Evolutionary conservation across 176 grass and related monocot genomes (phyloP).

Genomic region (Avena insularis): DNA sequence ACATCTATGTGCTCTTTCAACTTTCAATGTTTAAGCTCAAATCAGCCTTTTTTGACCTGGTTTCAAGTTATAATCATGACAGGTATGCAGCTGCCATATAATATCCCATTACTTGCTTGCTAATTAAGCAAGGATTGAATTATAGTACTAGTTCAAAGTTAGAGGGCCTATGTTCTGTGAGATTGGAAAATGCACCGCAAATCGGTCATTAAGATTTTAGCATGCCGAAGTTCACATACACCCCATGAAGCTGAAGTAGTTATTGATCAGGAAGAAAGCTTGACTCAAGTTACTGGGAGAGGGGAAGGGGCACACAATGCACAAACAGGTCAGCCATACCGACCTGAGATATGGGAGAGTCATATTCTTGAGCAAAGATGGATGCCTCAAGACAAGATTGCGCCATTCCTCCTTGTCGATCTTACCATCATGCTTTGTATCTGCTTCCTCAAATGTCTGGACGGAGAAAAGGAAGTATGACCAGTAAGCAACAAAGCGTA

Average conservation of each 20-base stretch:
- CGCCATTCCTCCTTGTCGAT: slow-evolving; percentile 84
- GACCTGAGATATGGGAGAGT: slow-evolving; percentile 76
- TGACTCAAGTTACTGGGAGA: not conserved
- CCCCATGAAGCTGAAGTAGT: not conserved
- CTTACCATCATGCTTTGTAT: slow-evolving; percentile 80
- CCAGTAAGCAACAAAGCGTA: slow-evolving; percentile 32
- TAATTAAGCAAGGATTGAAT: not conserved
- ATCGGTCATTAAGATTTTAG: not conserved
- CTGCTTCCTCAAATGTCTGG: slow-evolving; percentile 78
- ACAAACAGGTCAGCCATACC: slow-evolving; percentile 15
- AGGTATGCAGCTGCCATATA: not conserved
- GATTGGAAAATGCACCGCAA: not conserved
- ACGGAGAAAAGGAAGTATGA: slow-evolving; percentile 10
- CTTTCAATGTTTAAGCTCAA: slow-evolving; percentile 3
- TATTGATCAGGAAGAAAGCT: not conserved
- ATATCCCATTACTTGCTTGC: not conserved
- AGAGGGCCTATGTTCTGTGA: not conserved
- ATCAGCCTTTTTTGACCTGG: not conserved
- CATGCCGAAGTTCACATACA: slow-evolving; percentile 3
- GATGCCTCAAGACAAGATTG: slow-evolving; percentile 73
- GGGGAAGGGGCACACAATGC: not conserved
- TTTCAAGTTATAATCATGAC: slow-evolving; percentile 14
- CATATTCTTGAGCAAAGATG: slow-evolving; percentile 88
- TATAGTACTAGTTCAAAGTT: not conserved
- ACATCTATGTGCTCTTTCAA: not conserved